A percentile compares a stretch with the other conserved stretches of the same genome.
Conservation (phyloP, 768 basidiomycete genomes). For the Hericium coralloides region DNA sequence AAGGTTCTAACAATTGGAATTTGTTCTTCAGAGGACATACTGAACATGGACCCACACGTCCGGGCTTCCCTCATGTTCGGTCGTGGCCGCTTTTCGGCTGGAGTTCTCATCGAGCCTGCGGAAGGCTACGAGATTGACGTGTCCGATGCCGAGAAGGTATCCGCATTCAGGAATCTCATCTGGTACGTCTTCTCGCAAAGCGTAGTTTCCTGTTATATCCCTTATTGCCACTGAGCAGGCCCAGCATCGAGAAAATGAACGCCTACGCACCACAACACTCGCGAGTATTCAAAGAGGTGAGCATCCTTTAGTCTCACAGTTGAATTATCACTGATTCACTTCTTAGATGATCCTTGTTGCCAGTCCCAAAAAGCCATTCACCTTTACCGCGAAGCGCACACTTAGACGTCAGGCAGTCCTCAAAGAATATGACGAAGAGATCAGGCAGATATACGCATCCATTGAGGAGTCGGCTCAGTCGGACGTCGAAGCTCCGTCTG, state of each 20-base stretch:
- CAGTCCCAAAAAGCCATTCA: conserved; percentile 10
- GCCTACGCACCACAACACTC: conserved; percentile 11
- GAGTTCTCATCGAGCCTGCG: conserved; percentile 1
- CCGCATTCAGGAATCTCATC: background rate
- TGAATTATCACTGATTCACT: background rate
- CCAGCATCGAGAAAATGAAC: conserved; percentile 14
- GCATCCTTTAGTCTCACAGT: background rate
- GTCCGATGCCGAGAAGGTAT: background rate
- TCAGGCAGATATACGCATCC: conserved; percentile 6
- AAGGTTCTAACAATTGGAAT: background rate
- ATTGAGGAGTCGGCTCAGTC: background rate
- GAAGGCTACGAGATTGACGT: background rate
- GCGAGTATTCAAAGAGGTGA: conserved; percentile 16
- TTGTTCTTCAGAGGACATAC: background rate
- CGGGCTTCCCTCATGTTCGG: conserved; percentile 1
- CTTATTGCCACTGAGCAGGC: background rate
- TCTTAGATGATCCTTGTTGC: conserved; percentile 16
- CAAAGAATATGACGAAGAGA: conserved; percentile 5
- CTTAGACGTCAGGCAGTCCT: conserved; percentile 7
- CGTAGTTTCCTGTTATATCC: background rate
- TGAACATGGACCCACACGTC: background rate
- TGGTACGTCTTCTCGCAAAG: background rate
- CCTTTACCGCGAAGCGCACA: conserved; percentile 13
- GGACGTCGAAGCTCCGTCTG: background rate
- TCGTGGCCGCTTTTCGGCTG: conserved; percentile 4